These are phyloP conservation scores for Trichosanthes cucumerina DNA, from an alignment of 306 rosid species.

Conservation along the genomic window DNA sequence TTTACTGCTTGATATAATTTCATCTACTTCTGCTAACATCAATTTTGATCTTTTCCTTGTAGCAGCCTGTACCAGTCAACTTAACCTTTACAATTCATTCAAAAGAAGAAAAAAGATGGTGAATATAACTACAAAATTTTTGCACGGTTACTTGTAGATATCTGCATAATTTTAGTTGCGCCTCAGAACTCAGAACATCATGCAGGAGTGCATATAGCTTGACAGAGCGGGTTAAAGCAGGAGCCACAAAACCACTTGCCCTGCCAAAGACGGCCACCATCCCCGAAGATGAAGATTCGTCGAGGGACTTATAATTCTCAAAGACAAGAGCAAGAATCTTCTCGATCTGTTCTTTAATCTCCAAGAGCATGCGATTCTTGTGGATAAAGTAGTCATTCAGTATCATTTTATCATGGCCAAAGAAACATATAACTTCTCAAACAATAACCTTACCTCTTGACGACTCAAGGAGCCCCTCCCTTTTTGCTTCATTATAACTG, in stretches of 20 bases:
- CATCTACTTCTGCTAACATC: conserved; percentile 78
- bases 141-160: conserved; percentile 65
- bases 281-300: conserved; percentile 70
- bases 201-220: conserved; percentile 76
- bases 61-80: conserved; percentile 59
- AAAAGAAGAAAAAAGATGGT: neutral
- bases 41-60: conserved; percentile 73
- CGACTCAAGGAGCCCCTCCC: conserved; percentile 69
- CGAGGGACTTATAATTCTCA: conserved; percentile 90
- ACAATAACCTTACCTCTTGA: conserved; percentile 62
- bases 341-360: conserved; percentile 82
- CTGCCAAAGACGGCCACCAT: conserved; percentile 59
- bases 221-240: conserved; percentile 80
- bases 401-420: neutral
- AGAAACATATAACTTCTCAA: neutral
- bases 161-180: conserved; percentile 70
- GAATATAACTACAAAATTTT: neutral
- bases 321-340: conserved; percentile 61
- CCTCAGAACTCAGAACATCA: conserved; percentile 81
- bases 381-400: neutral
- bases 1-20: conserved; percentile 47
- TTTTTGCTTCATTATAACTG: conserved; percentile 68
- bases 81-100: neutral
- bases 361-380: conserved; percentile 89
- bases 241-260: conserved; percentile 61